Evolutionary conservation across 306 rosid genomes (phyloP).

Genomic region (Phaseolus lunatus): DNA sequence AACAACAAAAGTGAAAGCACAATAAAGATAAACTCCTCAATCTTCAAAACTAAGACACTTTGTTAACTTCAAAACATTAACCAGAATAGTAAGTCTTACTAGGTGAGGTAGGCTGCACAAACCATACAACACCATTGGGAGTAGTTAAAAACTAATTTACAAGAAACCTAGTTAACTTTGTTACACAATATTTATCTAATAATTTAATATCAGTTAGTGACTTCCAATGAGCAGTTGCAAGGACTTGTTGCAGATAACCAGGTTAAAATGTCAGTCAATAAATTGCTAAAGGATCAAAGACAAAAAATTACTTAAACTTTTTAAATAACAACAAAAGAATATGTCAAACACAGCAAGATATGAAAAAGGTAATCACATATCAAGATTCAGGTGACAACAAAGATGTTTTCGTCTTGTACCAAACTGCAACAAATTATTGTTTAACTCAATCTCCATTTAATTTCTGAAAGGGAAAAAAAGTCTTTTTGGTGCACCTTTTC

Average conservation of each 20-base stretch:
- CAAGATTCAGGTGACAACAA: slow-evolving; percentile 22
- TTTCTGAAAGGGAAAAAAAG: background rate
- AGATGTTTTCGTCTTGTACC: slow-evolving; percentile 20
- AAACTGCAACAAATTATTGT: background rate
- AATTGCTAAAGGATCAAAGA: background rate
- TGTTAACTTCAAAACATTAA: background rate
- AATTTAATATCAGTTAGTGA: slow-evolving; percentile 1
- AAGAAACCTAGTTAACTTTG: background rate
- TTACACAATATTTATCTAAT: slow-evolving; percentile 1
- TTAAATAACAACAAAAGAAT: background rate
- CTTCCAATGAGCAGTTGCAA: background rate
- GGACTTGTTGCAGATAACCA: background rate
- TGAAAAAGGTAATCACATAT: slow-evolving; percentile 32
- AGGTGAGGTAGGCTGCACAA: background rate
- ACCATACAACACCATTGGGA: background rate
- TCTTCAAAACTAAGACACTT: slow-evolving; percentile 8
- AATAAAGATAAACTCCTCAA: slow-evolving; percentile 29
- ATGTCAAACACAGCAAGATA: slow-evolving; percentile 19
- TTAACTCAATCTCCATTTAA: slow-evolving; percentile 34
- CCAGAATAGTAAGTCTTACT: background rate
- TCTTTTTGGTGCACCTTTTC: background rate
- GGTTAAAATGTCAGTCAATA: background rate
- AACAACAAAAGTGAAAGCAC: slow-evolving; percentile 28
- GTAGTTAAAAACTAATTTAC: background rate
- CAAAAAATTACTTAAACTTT: background rate